Conservation (phyloP, 2,329 filamentous ascomycete species). For the Hirsutella minnesotensis region DNA sequence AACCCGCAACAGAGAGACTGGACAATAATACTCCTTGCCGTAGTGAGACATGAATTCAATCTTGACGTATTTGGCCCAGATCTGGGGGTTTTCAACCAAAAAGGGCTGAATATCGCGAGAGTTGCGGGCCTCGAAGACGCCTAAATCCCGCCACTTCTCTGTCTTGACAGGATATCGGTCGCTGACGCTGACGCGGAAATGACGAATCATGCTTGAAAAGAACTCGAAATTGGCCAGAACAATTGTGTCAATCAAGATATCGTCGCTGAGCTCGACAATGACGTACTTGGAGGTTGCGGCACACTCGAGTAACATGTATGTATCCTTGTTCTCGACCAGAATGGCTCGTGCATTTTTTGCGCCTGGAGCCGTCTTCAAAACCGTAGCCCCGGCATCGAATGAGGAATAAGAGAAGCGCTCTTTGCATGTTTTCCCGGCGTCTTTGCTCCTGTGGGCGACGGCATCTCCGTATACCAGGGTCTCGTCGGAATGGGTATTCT, state of each 20-base stretch:
- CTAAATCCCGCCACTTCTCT: conserved; percentile 84
- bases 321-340: conserved; percentile 93
- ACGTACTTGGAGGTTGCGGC: conserved; percentile 80
- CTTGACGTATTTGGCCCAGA: conserved; percentile 87
- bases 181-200: conserved; percentile 83
- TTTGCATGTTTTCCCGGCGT: conserved; percentile 95
- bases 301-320: conserved; percentile 94
- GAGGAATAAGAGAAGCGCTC: conserved; percentile 96
- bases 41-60: conserved; percentile 91
- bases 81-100: conserved; percentile 82
- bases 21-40: conserved; percentile 94
- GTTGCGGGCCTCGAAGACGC: conserved; percentile 83
- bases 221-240: conserved; percentile 99
- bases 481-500: conserved; percentile 17
- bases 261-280: conserved; percentile 85
- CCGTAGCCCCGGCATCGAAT: conserved; percentile 89
- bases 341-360: conserved; percentile 83
- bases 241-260: conserved; percentile 78
- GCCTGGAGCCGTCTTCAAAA: conserved; percentile 78
- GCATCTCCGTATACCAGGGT: conserved; percentile 35
- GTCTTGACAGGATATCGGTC: conserved; percentile 88
- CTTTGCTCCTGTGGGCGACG: conserved; percentile 61
- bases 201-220: conserved; percentile 92
- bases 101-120: conserved; percentile 91
- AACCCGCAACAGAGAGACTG: conserved; percentile 77